Percentiles rank a stretch among this genome's conserved stretches.
Conservation (phyloP, 441 rosid genomes). For the Monsonia emarginata region DNA sequence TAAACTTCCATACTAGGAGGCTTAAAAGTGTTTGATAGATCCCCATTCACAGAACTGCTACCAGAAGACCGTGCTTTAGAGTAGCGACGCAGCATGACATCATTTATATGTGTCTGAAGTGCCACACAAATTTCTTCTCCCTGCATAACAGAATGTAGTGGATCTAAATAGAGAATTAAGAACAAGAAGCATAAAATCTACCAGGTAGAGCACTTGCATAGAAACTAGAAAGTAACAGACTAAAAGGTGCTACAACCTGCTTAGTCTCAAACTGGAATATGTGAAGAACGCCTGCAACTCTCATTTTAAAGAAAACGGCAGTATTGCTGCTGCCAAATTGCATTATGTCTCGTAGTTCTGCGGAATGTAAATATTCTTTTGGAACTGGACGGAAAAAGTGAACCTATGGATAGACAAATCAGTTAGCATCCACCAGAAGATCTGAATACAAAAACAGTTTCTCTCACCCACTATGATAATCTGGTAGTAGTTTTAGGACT, state of each 20-base stretch:
- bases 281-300: slow-evolving; percentile 98
- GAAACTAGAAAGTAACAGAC: not conserved
- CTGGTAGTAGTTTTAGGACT: slow-evolving; percentile 22
- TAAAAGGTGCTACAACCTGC: slow-evolving; percentile 44
- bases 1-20: slow-evolving; percentile 48
- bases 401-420: slow-evolving; percentile 37
- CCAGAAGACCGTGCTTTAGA: slow-evolving; percentile 76
- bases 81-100: slow-evolving; percentile 96
- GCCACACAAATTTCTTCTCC: slow-evolving; percentile 99
- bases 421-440: slow-evolving; percentile 10
- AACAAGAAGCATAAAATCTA: not conserved
- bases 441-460: no score
- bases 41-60: slow-evolving; percentile 58
- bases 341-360: slow-evolving; percentile 95
- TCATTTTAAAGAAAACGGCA: slow-evolving; percentile 96
- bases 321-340: slow-evolving; percentile 98
- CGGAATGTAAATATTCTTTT: slow-evolving; percentile 89
- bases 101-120: slow-evolving; percentile 95
- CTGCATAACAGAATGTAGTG: slow-evolving; percentile 27
- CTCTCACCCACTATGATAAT: not conserved
- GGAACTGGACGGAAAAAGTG: slow-evolving; percentile 98
- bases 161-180: not conserved
- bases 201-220: not conserved
- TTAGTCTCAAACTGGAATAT: slow-evolving; percentile 94
- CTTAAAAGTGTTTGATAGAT: slow-evolving; percentile 47